Evolutionary conservation across 2,329 filamentous ascomycete species (phyloP).

Genomic region (Aureobasidium sp.): DNA sequence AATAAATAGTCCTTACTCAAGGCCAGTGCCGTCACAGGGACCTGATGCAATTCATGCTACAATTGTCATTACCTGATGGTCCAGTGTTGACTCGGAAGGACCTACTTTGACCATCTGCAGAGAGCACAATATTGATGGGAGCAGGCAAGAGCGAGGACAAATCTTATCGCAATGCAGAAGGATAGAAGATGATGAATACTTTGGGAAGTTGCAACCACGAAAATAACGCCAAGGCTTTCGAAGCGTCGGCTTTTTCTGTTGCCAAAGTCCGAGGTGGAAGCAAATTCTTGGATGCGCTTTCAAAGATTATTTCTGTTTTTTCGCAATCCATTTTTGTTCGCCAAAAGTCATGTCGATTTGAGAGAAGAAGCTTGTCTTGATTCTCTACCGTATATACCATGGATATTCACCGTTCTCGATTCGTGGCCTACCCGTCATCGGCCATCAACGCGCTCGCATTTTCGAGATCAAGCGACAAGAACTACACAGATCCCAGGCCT

Average conservation of each 20-base stretch:
- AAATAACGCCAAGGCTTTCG: not conserved
- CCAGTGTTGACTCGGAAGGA: not conserved
- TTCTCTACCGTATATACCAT: conserved; percentile 39
- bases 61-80: not conserved
- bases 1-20: conserved; percentile 29
- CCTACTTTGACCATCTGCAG: conserved; percentile 5
- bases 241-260: not conserved
- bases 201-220: not conserved
- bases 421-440: conserved; percentile 83
- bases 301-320: not conserved
- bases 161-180: not conserved
- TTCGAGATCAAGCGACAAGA: conserved; percentile 57
- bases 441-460: conserved; percentile 94
- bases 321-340: not conserved
- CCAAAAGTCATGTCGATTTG: not conserved
- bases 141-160: not conserved
- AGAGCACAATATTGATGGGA: not conserved
- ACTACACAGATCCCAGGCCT: conserved; percentile 35
- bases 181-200: not conserved
- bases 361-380: not conserved
- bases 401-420: conserved; percentile 96
- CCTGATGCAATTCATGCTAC: conserved; percentile 24
- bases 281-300: not conserved
- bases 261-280: conserved; percentile 1
- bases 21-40: conserved; percentile 38